phyloP scores from a whole-genome alignment of 805 yeast genomes.

The Candida anglica region DNA sequence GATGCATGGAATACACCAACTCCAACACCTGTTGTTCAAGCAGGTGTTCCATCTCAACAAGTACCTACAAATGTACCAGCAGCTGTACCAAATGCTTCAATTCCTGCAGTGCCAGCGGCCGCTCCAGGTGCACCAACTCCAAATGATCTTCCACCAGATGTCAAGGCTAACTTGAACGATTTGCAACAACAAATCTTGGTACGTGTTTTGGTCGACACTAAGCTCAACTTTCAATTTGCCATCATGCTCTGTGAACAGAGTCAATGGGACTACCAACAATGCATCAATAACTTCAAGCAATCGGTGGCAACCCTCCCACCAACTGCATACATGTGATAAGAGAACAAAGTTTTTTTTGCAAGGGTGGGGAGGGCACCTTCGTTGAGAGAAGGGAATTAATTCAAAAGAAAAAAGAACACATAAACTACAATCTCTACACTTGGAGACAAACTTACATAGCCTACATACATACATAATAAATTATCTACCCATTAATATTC shows the following conservation, averaged over 20 bases:
- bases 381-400: too few relatives aligned
- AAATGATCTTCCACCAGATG: slow-evolving; percentile 55
- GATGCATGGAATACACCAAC: slow-evolving; percentile 49
- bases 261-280: slow-evolving; percentile 71
- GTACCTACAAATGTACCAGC: slow-evolving; percentile 5
- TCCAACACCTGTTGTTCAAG: slow-evolving; percentile 4
- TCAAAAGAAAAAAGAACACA: too few relatives aligned
- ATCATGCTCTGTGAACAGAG: slow-evolving; percentile 85
- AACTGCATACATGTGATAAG: slow-evolving; percentile 26
- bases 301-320: slow-evolving; percentile 50
- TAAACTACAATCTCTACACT: too few relatives aligned
- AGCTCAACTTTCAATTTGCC: slow-evolving; percentile 74
- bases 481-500: too few relatives aligned
- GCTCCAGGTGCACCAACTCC: slow-evolving; percentile 12
- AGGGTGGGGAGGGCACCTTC: too few relatives aligned
- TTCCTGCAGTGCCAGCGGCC: slow-evolving; percentile 12
- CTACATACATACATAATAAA: too few relatives aligned
- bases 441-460: too few relatives aligned
- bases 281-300: slow-evolving; percentile 66
- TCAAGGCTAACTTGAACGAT: slow-evolving; percentile 46
- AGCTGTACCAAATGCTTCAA: slow-evolving; percentile 7
- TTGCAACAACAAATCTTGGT: slow-evolving; percentile 62
- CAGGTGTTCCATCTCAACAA: too few relatives aligned
- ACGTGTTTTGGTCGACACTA: slow-evolving; percentile 67
- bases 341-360: not conserved